A percentile compares a stretch with the other conserved stretches of the same genome.
phyloP scores from a whole-genome alignment of 2,329 filamentous ascomycete species.

The Fusarium scirpi region DNA sequence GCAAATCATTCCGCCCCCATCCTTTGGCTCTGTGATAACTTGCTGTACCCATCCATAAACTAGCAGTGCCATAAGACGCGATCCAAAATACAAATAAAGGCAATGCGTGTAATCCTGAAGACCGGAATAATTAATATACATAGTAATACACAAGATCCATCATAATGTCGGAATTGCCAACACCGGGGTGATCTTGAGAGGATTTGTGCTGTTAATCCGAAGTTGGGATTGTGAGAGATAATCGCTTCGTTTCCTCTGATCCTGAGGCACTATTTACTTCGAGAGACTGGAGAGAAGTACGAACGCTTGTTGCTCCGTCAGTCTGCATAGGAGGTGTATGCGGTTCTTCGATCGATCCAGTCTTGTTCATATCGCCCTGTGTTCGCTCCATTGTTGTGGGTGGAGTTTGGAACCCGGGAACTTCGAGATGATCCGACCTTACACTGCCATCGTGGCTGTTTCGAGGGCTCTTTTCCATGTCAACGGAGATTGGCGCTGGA shows the following conservation, averaged over 20 bases:
- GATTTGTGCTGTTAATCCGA: conserved; percentile 27
- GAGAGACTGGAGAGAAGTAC: conserved; percentile 47
- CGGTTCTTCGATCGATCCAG: conserved; percentile 40
- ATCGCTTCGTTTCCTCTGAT: conserved; percentile 44
- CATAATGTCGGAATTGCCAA: neutral
- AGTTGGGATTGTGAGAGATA: conserved; percentile 48
- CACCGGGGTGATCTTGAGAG: conserved; percentile 1
- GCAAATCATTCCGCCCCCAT: neutral
- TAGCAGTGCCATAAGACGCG: conserved; percentile 6
- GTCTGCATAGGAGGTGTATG: conserved; percentile 50
- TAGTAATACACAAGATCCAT: conserved; percentile 39
- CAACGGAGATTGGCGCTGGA: conserved; percentile 46
- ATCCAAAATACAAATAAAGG: conserved; percentile 11
- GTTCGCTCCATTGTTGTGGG: conserved; percentile 41
- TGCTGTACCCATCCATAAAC: neutral
- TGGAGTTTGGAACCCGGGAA: conserved; percentile 40
- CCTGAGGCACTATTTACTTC: conserved; percentile 44
- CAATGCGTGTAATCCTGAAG: conserved; percentile 34
- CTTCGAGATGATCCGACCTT: conserved; percentile 33
- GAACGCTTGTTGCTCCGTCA: conserved; percentile 42
- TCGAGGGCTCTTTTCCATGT: conserved; percentile 51
- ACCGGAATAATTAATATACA: conserved; percentile 41
- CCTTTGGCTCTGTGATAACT: conserved; percentile 12
- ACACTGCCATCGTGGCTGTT: conserved; percentile 51
- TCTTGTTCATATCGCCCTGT: conserved; percentile 28